Evolutionary conservation across 2,329 filamentous ascomycete species (phyloP).

Genomic region (Arthrocladium fulminans): DNA sequence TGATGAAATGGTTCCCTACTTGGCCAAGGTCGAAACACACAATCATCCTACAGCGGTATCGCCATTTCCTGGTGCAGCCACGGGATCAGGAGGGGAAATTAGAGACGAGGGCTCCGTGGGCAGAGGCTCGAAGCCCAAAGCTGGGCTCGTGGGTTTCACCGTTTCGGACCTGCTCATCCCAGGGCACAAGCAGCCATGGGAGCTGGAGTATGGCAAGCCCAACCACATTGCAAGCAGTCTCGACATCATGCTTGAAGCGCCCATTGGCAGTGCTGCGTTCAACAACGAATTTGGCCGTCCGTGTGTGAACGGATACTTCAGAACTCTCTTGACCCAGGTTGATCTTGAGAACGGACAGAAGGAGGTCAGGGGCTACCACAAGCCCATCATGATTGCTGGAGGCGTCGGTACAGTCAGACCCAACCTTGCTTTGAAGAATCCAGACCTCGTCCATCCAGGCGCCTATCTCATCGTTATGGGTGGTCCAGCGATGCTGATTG

Average conservation of each 20-base stretch:
- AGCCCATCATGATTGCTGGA: slow-evolving; percentile 97
- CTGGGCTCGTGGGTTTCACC: slow-evolving; percentile 84
- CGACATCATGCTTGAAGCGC: slow-evolving; percentile 96
- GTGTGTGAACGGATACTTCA: slow-evolving; percentile 79
- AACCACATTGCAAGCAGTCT: slow-evolving; percentile 86
- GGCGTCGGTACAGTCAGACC: slow-evolving; percentile 88
- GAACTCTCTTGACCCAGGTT: slow-evolving; percentile 70
- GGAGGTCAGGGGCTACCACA: slow-evolving; percentile 86
- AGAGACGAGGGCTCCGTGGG: slow-evolving; percentile 92
- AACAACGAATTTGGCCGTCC: slow-evolving; percentile 97
- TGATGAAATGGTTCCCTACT: slow-evolving; percentile 76
- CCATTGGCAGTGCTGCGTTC: slow-evolving; percentile 88
- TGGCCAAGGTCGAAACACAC: slow-evolving; percentile 95
- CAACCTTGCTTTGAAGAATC: slow-evolving; percentile 79
- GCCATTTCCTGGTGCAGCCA: slow-evolving; percentile 85
- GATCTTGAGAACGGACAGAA: slow-evolving; percentile 51
- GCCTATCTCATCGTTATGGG: slow-evolving; percentile 87
- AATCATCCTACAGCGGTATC: slow-evolving; percentile 96
- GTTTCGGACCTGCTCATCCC: slow-evolving; percentile 92
- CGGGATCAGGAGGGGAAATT: slow-evolving; percentile 90
- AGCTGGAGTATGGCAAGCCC: slow-evolving; percentile 73
- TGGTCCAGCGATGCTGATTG: slow-evolving; percentile 95
- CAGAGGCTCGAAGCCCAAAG: slow-evolving; percentile 83
- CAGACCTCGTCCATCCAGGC: slow-evolving; percentile 69
- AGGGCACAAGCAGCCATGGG: slow-evolving; percentile 74